phyloP scores from a whole-genome alignment of 2,329 filamentous ascomycete genomes.

The Hyphodiscus sp. region DNA sequence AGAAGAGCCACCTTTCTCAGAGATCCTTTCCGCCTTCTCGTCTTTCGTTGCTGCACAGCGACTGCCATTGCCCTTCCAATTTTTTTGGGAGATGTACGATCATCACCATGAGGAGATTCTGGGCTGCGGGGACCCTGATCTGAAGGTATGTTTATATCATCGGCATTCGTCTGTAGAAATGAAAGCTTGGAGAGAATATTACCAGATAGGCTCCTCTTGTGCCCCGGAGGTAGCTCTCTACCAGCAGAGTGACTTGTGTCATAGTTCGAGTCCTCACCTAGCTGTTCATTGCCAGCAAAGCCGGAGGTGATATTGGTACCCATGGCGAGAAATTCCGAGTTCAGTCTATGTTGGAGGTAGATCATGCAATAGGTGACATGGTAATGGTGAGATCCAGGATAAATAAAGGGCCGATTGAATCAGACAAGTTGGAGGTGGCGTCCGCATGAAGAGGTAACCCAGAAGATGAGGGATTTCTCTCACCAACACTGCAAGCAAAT shows the following conservation, averaged over 20 bases:
- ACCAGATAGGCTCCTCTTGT: constrained; percentile 35
- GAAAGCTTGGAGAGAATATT: constrained; percentile 63
- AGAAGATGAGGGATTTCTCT: too few relatives aligned
- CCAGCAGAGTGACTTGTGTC: neutral
- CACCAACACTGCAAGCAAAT: too few relatives aligned
- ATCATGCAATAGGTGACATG: neutral
- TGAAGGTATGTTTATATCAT: constrained; percentile 30
- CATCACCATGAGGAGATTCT: constrained; percentile 27
- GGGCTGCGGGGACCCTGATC: constrained; percentile 22
- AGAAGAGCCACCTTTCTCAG: constrained; percentile 81
- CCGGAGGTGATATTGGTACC: neutral
- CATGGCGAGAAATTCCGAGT: neutral
- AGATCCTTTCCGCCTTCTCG: constrained; percentile 72
- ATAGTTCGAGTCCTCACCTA: neutral
- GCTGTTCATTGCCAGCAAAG: neutral
- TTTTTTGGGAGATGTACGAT: constrained; percentile 25
- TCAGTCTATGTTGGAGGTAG: neutral
- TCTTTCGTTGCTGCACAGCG: constrained; percentile 40
- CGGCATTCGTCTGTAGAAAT: constrained; percentile 51
- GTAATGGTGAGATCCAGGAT: neutral
- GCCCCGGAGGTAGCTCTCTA: constrained; percentile 36
- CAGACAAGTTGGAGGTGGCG: too few relatives aligned
- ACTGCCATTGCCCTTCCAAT: constrained; percentile 28
- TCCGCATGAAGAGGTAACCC: too few relatives aligned
- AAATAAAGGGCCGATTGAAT: neutral